phyloP scores from a whole-genome alignment of 805 yeast genomes.

The Wickerhamiella sergipiensis region DNA sequence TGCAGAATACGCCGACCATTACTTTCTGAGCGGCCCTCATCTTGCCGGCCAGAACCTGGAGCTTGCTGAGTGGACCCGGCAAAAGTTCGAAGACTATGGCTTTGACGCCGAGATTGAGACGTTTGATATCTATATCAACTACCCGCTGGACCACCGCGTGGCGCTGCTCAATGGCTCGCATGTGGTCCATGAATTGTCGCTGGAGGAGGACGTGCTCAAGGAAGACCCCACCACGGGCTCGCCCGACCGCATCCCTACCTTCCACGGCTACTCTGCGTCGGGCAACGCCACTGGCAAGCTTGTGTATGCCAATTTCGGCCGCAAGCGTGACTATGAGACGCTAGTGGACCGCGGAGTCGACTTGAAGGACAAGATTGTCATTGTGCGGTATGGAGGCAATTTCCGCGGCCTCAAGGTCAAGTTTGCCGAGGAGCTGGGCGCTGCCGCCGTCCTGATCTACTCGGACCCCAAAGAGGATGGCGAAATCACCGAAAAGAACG shows the following conservation, averaged over 20 bases:
- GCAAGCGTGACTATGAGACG: slow-evolving; percentile 40
- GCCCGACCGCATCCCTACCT: slow-evolving; percentile 49
- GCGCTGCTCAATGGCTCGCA: slow-evolving; percentile 26
- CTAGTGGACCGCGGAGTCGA: slow-evolving; percentile 36
- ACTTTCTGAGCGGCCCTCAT: slow-evolving; percentile 22
- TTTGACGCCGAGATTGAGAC: slow-evolving; percentile 38
- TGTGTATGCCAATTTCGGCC: slow-evolving; percentile 60
- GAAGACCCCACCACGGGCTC: slow-evolving; percentile 37
- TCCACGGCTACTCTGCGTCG: slow-evolving; percentile 62
- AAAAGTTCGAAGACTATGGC: slow-evolving; percentile 48
- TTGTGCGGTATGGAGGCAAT: slow-evolving; percentile 51
- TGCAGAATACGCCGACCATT: slow-evolving; percentile 10
- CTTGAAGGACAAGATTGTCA: slow-evolving; percentile 44
- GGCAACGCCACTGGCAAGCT: slow-evolving; percentile 60
- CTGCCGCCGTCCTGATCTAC: slow-evolving; percentile 50
- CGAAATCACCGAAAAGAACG: slow-evolving; percentile 37
- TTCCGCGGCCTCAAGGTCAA: slow-evolving; percentile 66
- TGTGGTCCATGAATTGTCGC: slow-evolving; percentile 37
- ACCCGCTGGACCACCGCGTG: slow-evolving; percentile 44
- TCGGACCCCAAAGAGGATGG: slow-evolving; percentile 55
- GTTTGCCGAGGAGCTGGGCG: slow-evolving; percentile 62
- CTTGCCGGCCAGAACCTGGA: slow-evolving; percentile 26
- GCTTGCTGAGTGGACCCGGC: slow-evolving; percentile 41
- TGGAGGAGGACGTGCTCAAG: slow-evolving; percentile 37
- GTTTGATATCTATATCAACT: slow-evolving; percentile 49